A percentile compares a stretch with the other conserved stretches of the same genome.
These are phyloP conservation scores for Fistulifera pelliculosa DNA, from an alignment of 108 stramenopile genomes.

Conservation along the genomic window DNA sequence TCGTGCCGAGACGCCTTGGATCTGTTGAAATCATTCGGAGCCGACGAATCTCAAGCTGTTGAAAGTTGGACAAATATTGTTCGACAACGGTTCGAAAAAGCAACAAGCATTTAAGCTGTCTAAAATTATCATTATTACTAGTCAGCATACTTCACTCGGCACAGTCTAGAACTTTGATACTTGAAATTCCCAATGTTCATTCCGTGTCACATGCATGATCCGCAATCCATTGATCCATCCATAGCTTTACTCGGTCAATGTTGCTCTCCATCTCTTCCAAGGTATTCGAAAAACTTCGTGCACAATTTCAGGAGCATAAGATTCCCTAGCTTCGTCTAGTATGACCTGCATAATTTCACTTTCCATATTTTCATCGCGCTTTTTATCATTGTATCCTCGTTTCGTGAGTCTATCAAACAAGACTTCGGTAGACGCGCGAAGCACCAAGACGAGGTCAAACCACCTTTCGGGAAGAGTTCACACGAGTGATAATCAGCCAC, in stretches of 20 bases:
- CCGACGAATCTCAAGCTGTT: conserved; percentile 12
- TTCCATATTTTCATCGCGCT: conserved; percentile 86
- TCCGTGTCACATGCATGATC: conserved; percentile 23
- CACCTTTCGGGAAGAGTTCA: conserved; percentile 94
- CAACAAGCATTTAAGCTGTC: too few relatives aligned
- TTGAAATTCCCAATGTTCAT: neutral
- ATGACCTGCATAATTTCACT: conserved; percentile 94
- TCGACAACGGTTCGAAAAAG: conserved; percentile 22
- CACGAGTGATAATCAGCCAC: conserved; percentile 90
- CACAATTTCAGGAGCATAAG: conserved; percentile 83
- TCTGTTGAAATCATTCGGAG: conserved; percentile 28
- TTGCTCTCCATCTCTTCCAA: conserved; percentile 78
- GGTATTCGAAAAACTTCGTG: conserved; percentile 79
- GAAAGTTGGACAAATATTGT: conserved; percentile 27
- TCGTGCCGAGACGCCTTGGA: conserved; percentile 39
- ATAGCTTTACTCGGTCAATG: conserved; percentile 50
- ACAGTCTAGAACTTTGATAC: neutral
- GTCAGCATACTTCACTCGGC: too few relatives aligned
- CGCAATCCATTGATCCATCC: conserved; percentile 66
- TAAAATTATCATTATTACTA: too few relatives aligned
- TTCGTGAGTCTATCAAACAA: conserved; percentile 82
- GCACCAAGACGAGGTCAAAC: conserved; percentile 91
- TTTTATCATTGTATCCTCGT: conserved; percentile 83
- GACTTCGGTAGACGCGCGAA: conserved; percentile 73
- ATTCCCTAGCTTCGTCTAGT: conserved; percentile 83